A percentile compares a stretch with the other conserved stretches of the same genome.
phyloP scores from a whole-genome alignment of 1,284 basidiomycete genomes.

The Ustilago hordei region DNA sequence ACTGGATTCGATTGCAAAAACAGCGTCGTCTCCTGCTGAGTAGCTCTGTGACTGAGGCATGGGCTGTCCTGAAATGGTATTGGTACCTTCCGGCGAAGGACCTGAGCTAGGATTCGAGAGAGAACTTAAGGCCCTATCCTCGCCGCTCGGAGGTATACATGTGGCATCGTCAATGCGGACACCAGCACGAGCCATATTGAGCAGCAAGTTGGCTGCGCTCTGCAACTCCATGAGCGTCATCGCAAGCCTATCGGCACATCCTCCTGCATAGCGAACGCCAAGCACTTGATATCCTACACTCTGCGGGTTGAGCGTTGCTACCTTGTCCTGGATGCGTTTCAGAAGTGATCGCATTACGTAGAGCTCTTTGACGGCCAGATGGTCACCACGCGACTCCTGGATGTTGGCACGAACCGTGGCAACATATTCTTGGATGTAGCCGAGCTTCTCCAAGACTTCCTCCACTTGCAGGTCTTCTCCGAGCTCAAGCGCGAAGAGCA shows the following conservation, averaged over 20 bases:
- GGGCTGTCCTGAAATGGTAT: not conserved
- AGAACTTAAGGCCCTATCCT: constrained; percentile 20
- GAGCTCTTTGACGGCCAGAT: constrained; percentile 45
- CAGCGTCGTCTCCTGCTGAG: not conserved
- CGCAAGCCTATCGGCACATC: constrained; percentile 40
- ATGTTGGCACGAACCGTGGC: constrained; percentile 41
- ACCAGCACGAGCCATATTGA: constrained; percentile 46
- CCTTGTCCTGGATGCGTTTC: constrained; percentile 46
- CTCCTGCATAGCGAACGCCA: constrained; percentile 37
- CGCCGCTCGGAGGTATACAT: constrained; percentile 31
- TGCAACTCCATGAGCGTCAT: constrained; percentile 46
- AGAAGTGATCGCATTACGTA: constrained; percentile 48
- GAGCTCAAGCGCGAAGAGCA: constrained; percentile 40
- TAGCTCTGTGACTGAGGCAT: constrained; percentile 15
- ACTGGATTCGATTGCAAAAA: not conserved
- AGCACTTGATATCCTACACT: constrained; percentile 42
- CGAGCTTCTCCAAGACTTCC: constrained; percentile 41
- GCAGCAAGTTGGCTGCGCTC: constrained; percentile 39
- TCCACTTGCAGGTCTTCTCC: constrained; percentile 28
- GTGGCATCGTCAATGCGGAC: constrained; percentile 47
- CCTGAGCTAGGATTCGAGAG: constrained; percentile 24
- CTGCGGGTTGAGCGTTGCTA: constrained; percentile 40
- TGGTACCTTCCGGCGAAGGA: constrained; percentile 11
- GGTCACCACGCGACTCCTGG: constrained; percentile 48
- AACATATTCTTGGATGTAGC: constrained; percentile 47